Conservation (phyloP, 148 eudicot species). For the Amaranthus cruentus region DNA sequence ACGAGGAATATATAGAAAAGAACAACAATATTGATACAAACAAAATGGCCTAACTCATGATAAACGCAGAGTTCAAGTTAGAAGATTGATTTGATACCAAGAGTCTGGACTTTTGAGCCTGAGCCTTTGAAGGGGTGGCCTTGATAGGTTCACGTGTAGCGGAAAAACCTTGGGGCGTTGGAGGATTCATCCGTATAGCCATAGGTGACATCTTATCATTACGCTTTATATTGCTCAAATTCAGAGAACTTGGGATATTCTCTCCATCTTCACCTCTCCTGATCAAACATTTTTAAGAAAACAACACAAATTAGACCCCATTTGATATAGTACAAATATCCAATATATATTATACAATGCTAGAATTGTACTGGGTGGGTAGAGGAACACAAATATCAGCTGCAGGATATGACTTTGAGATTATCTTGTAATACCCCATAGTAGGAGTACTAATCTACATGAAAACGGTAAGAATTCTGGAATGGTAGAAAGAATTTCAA, state of each 20-base stretch:
- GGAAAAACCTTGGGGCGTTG: constrained; percentile 92
- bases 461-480: too few species aligned
- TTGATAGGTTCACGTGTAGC: constrained; percentile 38
- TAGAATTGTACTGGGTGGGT: too few species aligned
- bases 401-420: too few species aligned
- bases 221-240: constrained; percentile 44
- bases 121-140: constrained; percentile 43
- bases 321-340: background rate
- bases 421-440: too few species aligned
- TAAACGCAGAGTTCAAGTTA: background rate
- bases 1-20: too few species aligned
- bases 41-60: too few species aligned
- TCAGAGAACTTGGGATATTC: constrained; percentile 51
- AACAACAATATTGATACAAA: too few species aligned
- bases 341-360: too few species aligned
- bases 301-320: background rate
- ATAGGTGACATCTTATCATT: constrained; percentile 27
- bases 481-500: too few species aligned
- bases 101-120: constrained; percentile 43
- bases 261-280: constrained; percentile 66
- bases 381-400: too few species aligned
- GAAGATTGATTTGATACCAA: constrained; percentile 37
- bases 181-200: constrained; percentile 61
- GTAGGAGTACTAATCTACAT: too few species aligned
- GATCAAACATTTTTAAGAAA: constrained; percentile 18